These are phyloP conservation scores for Plenodomus biglobosus DNA, from an alignment of 2,329 filamentous ascomycete species.

Conservation along the genomic window DNA sequence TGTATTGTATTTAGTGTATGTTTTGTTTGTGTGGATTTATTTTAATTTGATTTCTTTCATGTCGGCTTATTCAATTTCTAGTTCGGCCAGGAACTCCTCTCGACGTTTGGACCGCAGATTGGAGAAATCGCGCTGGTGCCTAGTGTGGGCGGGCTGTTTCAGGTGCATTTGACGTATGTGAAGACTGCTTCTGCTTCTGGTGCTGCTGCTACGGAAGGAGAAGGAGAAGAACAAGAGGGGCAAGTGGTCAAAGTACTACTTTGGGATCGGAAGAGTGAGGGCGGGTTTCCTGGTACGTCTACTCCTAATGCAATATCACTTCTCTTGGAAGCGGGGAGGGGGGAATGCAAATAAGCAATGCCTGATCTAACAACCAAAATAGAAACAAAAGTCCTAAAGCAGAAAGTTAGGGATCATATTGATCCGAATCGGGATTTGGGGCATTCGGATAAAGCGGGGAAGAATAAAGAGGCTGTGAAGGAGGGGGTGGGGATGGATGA, in stretches of 20 bases:
- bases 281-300: slow-evolving; percentile 74
- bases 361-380: too few species aligned
- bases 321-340: too few species aligned
- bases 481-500: slow-evolving; percentile 7
- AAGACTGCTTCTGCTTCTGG: too few species aligned
- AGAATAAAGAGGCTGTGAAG: slow-evolving; percentile 29
- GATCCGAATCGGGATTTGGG: slow-evolving; percentile 77
- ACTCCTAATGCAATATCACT: background rate
- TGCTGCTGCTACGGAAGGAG: background rate
- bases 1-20: too few species aligned
- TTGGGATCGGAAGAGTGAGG: slow-evolving; percentile 86
- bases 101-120: slow-evolving; percentile 80
- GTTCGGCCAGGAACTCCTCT: slow-evolving; percentile 94
- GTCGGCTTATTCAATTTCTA: too few species aligned
- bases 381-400: slow-evolving; percentile 89
- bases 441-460: slow-evolving; percentile 58
- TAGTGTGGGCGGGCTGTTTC: slow-evolving; percentile 79
- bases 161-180: slow-evolving; percentile 60
- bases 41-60: too few species aligned
- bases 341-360: too few species aligned
- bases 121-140: slow-evolving; percentile 89
- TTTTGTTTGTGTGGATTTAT: too few species aligned
- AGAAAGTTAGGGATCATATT: slow-evolving; percentile 77
- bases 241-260: slow-evolving; percentile 52
- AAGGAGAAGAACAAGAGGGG: slow-evolving; percentile 4